These are phyloP conservation scores for Xenoacremonium recifei DNA, from an alignment of 2,329 filamentous ascomycete species.

Conservation along the genomic window DNA sequence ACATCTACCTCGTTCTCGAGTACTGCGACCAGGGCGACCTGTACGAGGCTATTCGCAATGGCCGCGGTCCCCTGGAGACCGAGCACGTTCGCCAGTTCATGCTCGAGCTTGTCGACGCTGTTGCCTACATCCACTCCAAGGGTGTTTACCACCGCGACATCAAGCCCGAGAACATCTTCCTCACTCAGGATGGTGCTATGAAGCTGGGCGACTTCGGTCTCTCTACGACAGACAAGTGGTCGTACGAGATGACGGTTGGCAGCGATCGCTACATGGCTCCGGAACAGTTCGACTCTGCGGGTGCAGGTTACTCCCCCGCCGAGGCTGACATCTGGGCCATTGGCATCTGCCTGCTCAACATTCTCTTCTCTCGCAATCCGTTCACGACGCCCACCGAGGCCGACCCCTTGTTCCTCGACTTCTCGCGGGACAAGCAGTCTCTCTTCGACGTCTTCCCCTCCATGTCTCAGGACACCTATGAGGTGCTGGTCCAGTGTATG, in stretches of 20 bases:
- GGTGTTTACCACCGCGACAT: constrained; percentile 96
- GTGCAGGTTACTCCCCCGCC: constrained; percentile 85
- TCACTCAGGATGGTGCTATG: constrained; percentile 81
- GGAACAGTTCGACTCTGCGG: constrained; percentile 90
- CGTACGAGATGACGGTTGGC: constrained; percentile 87
- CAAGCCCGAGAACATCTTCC: constrained; percentile 99
- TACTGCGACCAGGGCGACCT: constrained; percentile 94
- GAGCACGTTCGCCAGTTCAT: constrained; percentile 97
- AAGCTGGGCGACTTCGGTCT: constrained; percentile 97
- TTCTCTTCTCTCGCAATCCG: constrained; percentile 94
- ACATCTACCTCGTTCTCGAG: constrained; percentile 90
- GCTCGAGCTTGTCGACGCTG: constrained; percentile 86
- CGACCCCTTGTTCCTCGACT: constrained; percentile 93
- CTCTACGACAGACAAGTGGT: constrained; percentile 86
- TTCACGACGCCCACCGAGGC: constrained; percentile 87
- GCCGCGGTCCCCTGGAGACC: constrained; percentile 85
- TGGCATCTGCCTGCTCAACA: constrained; percentile 93
- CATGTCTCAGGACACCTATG: constrained; percentile 97
- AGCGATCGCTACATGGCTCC: constrained; percentile 99
- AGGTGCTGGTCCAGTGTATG: constrained; percentile 88
- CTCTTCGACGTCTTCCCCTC: constrained; percentile 97
- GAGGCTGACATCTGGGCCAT: constrained; percentile 97
- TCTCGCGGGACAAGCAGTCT: constrained; percentile 87
- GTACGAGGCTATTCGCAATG: constrained; percentile 92
- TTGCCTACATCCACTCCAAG: constrained; percentile 86